Conservation (phyloP, 2,329 filamentous ascomycete genomes). For the Tolypocladium tundrense region DNA sequence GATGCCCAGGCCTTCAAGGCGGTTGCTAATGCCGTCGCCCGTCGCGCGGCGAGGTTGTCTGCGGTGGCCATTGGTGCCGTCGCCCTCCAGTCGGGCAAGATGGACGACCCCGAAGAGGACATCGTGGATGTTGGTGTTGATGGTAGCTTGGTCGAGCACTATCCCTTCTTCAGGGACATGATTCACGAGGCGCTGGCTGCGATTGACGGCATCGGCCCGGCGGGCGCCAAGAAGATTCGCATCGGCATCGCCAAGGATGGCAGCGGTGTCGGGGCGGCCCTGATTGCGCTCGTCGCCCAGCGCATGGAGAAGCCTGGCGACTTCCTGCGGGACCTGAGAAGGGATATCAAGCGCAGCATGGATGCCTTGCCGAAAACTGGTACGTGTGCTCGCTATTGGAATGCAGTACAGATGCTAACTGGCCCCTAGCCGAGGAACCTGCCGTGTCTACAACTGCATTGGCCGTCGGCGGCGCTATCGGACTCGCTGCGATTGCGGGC, state of each 20-base stretch:
- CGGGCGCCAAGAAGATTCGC: conserved; percentile 74
- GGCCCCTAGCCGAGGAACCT: conserved; percentile 18
- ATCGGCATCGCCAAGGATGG: conserved; percentile 98
- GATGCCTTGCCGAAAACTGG: conserved; percentile 18
- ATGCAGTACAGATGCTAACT: conserved; percentile 10
- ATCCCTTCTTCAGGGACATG: conserved; percentile 83
- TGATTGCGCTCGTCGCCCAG: conserved; percentile 86
- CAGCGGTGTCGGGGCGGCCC: conserved; percentile 69
- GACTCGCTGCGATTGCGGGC: conserved; percentile 26
- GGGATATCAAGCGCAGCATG: conserved; percentile 25
- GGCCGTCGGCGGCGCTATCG: conserved; percentile 23
- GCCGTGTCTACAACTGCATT: conserved; percentile 18
- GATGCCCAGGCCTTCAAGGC: conserved; percentile 84
- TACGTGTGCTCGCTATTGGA: conserved; percentile 10
- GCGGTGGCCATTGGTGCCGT: conserved; percentile 82
- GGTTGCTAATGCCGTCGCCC: conserved; percentile 73
- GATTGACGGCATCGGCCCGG: conserved; percentile 65
- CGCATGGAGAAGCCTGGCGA: conserved; percentile 46
- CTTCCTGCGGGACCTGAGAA: conserved; percentile 29
- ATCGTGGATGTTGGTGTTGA: conserved; percentile 88
- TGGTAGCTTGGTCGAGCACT: conserved; percentile 89
- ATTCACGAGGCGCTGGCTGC: conserved; percentile 72
- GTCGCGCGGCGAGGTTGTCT: conserved; percentile 76
- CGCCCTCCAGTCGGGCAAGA: conserved; percentile 67
- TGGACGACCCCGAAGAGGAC: conserved; percentile 53